Evolutionary conservation across 2,329 filamentous ascomycete genomes (phyloP), one percentile per base, ranked within the genome.

Genomic region (Nigrospora sphaerica): DNA sequence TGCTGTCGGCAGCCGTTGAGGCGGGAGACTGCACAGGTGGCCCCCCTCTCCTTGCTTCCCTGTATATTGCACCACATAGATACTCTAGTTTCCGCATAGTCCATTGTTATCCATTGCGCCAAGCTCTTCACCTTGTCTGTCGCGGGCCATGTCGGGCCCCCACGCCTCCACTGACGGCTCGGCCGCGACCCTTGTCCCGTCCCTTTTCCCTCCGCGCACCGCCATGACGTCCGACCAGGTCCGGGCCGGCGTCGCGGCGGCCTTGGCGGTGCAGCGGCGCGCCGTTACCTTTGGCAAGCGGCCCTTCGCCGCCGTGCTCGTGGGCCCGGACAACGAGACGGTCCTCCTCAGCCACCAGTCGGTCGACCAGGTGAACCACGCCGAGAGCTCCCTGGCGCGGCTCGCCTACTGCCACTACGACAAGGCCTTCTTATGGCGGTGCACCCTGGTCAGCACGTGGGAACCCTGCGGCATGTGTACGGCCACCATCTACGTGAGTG

Each of bases 391-490:
- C 37, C 63, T 77, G 6, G 74, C 73, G 1, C 68, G 72, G 32
- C 62, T 76, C 31, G 71, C 73, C 1, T 69, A 73, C 14, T 56
- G 61, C 6, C 74, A 77, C 52, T 77, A 70, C 52, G 60, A 66
- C 3, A 69, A 71, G 49, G 62, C 66, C 13, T 78, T 71, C 52
- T 64, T 78, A 3, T 71, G 69, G 60, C 56, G 54, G 34, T 77
- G 73, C 53, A 76, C 73, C 0, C 56, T 77, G 35, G 69, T 75
- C 40, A 71, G 68, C 18, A 77, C 74, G 12, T 77, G 75, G 74
- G 75, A 78, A 56, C 74, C 74, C 2, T 78, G 75, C 49, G 73
- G 71, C 17, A 77, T 78, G 74, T 78, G 73, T 53, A 62, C 63
- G 45, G 55, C 52, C 17, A 58, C 55, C 13, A 49, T 57, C 6